These are phyloP conservation scores for Bromus sterilis DNA, from an alignment of 176 grass and related monocot genomes.

Conservation along the genomic window DNA sequence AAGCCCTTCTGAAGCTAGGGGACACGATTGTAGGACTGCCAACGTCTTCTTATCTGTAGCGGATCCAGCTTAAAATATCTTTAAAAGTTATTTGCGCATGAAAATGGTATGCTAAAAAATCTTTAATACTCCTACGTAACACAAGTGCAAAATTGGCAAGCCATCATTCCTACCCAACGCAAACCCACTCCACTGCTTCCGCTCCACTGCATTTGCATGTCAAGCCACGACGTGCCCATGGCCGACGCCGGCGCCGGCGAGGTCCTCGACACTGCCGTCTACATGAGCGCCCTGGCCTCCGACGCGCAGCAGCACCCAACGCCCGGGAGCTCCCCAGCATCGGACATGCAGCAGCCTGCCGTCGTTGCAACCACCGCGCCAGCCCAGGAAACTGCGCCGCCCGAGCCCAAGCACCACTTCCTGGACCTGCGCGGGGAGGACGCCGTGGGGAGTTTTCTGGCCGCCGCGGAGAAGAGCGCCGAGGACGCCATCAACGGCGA, in stretches of 20 bases:
- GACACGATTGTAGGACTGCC: no score
- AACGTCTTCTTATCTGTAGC: no score
- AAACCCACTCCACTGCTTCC: no score
- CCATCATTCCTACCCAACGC: no score
- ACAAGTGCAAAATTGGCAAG: no score
- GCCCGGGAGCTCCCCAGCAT: neutral
- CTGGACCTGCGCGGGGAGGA: neutral
- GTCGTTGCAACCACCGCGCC: slow-evolving; percentile 21
- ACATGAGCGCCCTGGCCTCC: neutral
- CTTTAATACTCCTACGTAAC: no score
- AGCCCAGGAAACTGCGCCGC: neutral
- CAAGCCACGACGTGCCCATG: neutral
- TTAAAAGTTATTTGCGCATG: no score
- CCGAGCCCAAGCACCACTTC: neutral
- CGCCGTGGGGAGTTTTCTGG: slow-evolving; percentile 3
- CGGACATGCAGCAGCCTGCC: no score
- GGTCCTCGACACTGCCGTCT: neutral
- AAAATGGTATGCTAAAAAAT: no score
- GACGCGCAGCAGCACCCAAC: neutral
- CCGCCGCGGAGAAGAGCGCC: neutral
- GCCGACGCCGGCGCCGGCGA: neutral
- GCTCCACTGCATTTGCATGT: neutral
- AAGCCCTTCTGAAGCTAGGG: no score
- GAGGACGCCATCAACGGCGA: slow-evolving; percentile 14
- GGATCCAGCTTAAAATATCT: no score